Evolutionary conservation across 495 filamentous ascomycete genomes (phyloP).

Genomic region (Xylaria scruposa): DNA sequence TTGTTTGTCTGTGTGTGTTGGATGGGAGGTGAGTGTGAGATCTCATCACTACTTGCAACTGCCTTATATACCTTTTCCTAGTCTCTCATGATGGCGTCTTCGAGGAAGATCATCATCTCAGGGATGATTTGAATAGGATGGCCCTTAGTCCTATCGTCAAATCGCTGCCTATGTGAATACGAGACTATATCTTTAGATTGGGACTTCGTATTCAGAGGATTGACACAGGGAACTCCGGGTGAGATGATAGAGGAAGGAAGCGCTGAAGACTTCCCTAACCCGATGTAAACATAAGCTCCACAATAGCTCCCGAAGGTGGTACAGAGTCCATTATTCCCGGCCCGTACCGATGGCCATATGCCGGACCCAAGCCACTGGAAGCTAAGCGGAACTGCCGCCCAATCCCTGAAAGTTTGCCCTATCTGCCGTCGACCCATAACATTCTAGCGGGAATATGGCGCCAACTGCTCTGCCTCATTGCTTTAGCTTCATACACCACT

Average conservation of each 20-base stretch:
- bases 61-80: slow-evolving; percentile 2
- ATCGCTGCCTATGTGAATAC: slow-evolving; percentile 4
- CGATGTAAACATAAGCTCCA: background rate
- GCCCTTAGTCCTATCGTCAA: background rate
- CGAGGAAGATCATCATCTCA: background rate
- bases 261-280: background rate
- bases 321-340: slow-evolving; percentile 12
- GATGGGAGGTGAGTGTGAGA: background rate
- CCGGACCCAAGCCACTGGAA: background rate
- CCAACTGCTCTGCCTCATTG: background rate
- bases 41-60: background rate
- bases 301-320: background rate
- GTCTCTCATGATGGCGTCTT: background rate
- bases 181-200: background rate
- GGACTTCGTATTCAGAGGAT: slow-evolving; percentile 11
- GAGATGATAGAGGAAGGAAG: background rate
- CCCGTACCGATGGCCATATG: background rate
- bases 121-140: background rate
- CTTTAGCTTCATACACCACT: too few species aligned
- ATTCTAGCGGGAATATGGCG: background rate
- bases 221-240: background rate
- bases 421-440: background rate
- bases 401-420: background rate
- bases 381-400: background rate
- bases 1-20: background rate